Conservation (phyloP, 148 eudicot genomes). For the Arctostaphylos glauca region DNA sequence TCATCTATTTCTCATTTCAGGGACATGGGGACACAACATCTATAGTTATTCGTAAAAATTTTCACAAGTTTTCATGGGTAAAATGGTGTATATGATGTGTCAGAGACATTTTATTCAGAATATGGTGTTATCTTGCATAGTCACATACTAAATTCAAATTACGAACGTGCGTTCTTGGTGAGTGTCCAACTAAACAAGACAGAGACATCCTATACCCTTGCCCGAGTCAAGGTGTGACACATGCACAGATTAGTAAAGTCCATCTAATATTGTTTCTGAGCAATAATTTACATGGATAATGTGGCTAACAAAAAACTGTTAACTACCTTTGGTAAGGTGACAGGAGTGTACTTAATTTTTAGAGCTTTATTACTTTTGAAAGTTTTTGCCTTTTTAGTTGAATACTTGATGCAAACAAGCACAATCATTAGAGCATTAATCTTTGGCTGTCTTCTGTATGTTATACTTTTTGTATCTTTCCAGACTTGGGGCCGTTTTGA, state of each 20-base stretch:
- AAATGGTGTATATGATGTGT: neutral
- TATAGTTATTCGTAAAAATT: neutral
- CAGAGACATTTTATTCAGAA: neutral
- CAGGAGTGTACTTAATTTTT: neutral
- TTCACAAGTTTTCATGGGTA: neutral
- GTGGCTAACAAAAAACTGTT: neutral
- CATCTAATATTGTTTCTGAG: neutral
- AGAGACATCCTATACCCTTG: neutral
- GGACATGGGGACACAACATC: neutral
- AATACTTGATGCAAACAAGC: neutral
- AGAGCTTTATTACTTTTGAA: neutral
- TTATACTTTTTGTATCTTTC: neutral
- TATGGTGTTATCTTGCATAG: neutral
- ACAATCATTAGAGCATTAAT: neutral
- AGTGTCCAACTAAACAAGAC: neutral
- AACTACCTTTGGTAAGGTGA: neutral
- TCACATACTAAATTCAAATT: neutral
- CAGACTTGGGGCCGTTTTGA: neutral
- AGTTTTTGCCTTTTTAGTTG: neutral
- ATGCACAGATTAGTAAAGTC: neutral
- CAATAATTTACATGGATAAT: neutral
- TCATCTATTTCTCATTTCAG: neutral
- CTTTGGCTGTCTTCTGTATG: neutral
- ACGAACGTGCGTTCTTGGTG: neutral
- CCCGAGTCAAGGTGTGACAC: neutral